Base-by-base conservation (phyloP, 2,329 filamentous ascomycete genomes). In the Hypoxylon sp. region DNA sequence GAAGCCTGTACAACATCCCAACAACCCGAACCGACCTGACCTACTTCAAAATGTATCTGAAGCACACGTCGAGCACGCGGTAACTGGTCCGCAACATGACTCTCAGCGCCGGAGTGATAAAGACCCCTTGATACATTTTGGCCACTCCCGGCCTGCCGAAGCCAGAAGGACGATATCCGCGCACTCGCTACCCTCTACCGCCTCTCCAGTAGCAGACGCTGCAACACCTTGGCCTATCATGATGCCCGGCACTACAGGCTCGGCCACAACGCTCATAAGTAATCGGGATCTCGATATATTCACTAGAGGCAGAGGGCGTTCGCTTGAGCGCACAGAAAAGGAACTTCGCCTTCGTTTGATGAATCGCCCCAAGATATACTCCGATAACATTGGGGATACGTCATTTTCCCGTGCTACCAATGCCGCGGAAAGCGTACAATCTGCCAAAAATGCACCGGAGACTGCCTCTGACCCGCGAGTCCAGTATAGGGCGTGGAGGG, bases 241-340 rank as follows among this genome's bases (percentile, higher is more conserved):
- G 22, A 76, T 76, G 68, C 70, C 77, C 32, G 72, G 76, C 49
- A 67, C 76, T 30, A 72, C 73, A 44, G 72, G 75, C 59, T 71
- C 77, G 61, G 76, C 74, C 57, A 70, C 75, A 24, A 71, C 76
- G 62, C 68, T 79, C 28, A 71, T 72, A 39, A 74, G 73, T 59
- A 76, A 79, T 52, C 73, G 76, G 39, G 76, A 78, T 11, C 72
- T 74, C 20, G 72, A 78, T 52, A 64, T 67, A 47, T 75, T 70
- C 28, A 64, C 70, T 17, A 73, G 74, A 50, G 72, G 69, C 15
- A 73, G 79, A 65, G 77, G 77, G n/a, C 77, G 74, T 24, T 81
- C 80, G 19, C 65, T 80, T 26, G 80, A 82, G 66, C 74, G 79
- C n/a, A 79, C 79, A 4, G 76, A 78, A 6, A 79, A 77, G 68